Conservation (phyloP, 352 stramenopile species). For the Globisporangium megalacanthum region DNA sequence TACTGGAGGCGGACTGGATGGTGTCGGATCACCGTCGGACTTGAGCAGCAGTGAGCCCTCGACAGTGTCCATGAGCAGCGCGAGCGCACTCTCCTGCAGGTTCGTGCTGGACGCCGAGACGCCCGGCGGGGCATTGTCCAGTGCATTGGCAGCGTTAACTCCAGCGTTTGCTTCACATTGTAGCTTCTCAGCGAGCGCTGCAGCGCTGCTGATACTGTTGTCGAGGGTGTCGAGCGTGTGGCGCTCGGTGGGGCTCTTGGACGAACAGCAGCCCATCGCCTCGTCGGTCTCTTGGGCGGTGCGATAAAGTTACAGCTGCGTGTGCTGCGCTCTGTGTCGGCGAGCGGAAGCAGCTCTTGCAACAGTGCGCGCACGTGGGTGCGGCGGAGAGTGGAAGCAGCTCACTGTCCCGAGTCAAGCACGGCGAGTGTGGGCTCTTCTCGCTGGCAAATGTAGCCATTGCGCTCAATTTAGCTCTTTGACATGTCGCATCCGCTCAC, state of each 20-base stretch:
- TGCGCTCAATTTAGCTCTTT: too few species aligned
- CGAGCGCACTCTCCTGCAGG: slow-evolving; percentile 6
- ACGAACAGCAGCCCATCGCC: slow-evolving; percentile 63
- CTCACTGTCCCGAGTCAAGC: too few species aligned
- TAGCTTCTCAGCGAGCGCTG: background rate
- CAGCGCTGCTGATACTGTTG: background rate
- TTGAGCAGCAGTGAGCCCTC: slow-evolving; percentile 21
- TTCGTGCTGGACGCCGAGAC: background rate
- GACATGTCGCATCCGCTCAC: too few species aligned
- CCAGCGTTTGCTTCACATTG: background rate
- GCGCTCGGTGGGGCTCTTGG: slow-evolving; percentile 24
- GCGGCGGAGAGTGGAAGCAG: too few species aligned
- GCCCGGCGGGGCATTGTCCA: background rate
- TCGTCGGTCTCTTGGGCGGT: background rate
- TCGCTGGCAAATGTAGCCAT: too few species aligned
- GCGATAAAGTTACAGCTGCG: slow-evolving; percentile 2
- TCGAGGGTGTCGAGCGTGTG: background rate
- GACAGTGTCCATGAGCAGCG: slow-evolving; percentile 36
- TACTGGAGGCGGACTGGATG: slow-evolving; percentile 5
- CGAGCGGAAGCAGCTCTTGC: background rate
- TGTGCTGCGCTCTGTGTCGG: background rate
- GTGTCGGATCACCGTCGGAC: slow-evolving; percentile 23
- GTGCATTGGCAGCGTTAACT: background rate
- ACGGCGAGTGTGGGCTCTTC: too few species aligned
- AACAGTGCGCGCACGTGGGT: too few species aligned